A percentile compares a stretch with the other conserved stretches of the same genome.
These are phyloP conservation scores for Mycena floridula DNA, from an alignment of 768 basidiomycete species.

Conservation along the genomic window DNA sequence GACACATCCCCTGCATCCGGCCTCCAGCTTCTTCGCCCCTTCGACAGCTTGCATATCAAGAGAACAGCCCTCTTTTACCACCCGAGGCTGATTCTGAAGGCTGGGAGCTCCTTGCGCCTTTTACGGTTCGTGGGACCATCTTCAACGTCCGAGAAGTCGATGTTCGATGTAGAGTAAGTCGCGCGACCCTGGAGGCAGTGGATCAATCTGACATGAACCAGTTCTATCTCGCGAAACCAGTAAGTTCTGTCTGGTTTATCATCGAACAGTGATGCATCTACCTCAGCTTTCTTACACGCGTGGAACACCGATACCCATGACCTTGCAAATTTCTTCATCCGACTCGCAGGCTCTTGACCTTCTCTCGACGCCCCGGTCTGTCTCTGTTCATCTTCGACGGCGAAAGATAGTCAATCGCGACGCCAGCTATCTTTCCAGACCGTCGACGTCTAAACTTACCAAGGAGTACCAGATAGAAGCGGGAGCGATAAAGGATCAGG, in stretches of 20 bases:
- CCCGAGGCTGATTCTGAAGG: constrained; percentile 34
- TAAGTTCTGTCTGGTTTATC: constrained; percentile 6
- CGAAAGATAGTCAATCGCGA: constrained; percentile 14
- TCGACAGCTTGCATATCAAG: constrained; percentile 29
- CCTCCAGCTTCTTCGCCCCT: constrained; percentile 25
- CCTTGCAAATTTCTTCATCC: constrained; percentile 22
- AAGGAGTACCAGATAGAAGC: background rate
- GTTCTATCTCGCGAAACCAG: constrained; percentile 35
- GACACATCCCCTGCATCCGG: constrained; percentile 27
- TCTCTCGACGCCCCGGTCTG: constrained; percentile 25
- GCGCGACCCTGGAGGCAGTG: background rate
- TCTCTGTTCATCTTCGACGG: constrained; percentile 26
- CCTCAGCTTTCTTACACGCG: constrained; percentile 34
- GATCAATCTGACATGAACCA: constrained; percentile 12
- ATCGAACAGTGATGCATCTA: background rate
- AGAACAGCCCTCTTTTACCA: constrained; percentile 25
- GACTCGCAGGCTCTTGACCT: constrained; percentile 30
- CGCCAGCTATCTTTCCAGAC: background rate
- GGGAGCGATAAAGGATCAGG: background rate
- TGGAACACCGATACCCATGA: constrained; percentile 32
- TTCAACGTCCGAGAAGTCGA: constrained; percentile 22
- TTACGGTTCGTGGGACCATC: constrained; percentile 21
- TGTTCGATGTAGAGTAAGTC: constrained; percentile 27
- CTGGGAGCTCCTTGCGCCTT: constrained; percentile 25
- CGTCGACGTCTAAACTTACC: background rate